Evolutionary conservation across 2,329 filamentous ascomycete genomes (phyloP).

Genomic region (Scytalidium lignicola): DNA sequence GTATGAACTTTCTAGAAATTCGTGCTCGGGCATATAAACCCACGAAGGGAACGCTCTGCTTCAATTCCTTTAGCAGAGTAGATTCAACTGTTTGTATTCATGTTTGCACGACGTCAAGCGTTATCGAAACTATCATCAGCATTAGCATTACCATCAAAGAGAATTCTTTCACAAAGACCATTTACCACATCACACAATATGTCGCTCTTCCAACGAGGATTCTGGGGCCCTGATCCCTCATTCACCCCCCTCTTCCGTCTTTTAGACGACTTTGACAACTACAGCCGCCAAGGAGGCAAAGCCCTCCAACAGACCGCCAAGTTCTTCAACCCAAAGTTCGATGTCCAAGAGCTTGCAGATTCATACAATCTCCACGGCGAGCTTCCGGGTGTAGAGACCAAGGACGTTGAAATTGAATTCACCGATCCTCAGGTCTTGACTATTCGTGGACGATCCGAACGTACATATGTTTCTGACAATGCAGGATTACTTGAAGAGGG

Average conservation of each 20-base stretch:
- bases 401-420: slow-evolving; percentile 70
- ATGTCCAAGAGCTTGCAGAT: slow-evolving; percentile 62
- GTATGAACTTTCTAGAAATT: background rate
- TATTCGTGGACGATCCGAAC: slow-evolving; percentile 62
- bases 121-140: background rate
- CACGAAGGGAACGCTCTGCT: background rate
- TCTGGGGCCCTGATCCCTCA: slow-evolving; percentile 29
- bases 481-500: background rate
- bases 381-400: slow-evolving; percentile 66
- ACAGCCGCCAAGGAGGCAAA: slow-evolving; percentile 26
- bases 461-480: slow-evolving; percentile 2
- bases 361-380: slow-evolving; percentile 72
- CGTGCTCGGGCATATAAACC: background rate
- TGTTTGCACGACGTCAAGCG: background rate
- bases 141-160: background rate
- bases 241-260: slow-evolving; percentile 56
- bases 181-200: slow-evolving; percentile 35
- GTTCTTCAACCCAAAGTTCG: slow-evolving; percentile 55
- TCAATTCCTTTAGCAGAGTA: background rate
- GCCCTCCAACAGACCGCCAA: slow-evolving; percentile 1
- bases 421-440: slow-evolving; percentile 57
- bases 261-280: slow-evolving; percentile 55
- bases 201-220: slow-evolving; percentile 51
- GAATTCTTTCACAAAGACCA: background rate
- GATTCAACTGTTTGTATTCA: background rate